A percentile compares a stretch with the other conserved stretches of the same genome.
Conservation (phyloP, 164 flowering plant species). For the Euptelea pleiosperma region DNA sequence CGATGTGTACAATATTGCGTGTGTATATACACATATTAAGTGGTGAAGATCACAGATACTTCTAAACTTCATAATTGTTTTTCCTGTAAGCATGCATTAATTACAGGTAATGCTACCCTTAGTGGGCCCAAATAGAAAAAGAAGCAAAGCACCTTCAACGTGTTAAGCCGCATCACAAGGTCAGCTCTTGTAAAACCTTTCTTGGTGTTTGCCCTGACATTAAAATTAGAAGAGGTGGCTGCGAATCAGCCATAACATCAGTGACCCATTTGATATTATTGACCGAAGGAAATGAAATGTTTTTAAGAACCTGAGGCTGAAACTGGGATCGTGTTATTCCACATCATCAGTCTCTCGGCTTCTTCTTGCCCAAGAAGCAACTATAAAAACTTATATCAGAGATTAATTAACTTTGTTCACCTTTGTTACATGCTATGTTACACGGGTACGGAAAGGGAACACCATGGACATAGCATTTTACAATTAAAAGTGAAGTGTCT, state of each 20-base stretch:
- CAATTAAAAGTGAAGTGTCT: too few species aligned
- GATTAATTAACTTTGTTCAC: too few species aligned
- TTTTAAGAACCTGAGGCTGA: conserved; percentile 63
- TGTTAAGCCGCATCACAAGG: conserved; percentile 52
- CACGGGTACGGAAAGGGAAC: too few species aligned
- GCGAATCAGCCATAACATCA: conserved; percentile 16
- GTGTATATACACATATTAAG: too few species aligned
- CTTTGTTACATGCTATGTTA: not conserved
- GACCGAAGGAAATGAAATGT: conserved; percentile 1
- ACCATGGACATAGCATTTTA: too few species aligned
- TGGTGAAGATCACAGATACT: too few species aligned
- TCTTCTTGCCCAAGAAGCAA: conserved; percentile 53
- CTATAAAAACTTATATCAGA: conserved; percentile 13
- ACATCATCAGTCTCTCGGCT: conserved; percentile 66
- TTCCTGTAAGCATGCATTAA: too few species aligned
- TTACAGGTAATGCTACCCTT: too few species aligned
- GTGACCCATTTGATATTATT: not conserved
- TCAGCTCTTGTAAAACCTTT: conserved; percentile 69
- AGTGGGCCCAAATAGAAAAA: not conserved
- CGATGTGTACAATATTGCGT: too few species aligned
- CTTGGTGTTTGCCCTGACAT: conserved; percentile 59
- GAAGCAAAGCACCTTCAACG: conserved; percentile 48
- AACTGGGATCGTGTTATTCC: conserved; percentile 82
- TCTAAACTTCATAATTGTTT: too few species aligned
- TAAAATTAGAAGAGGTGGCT: conserved; percentile 19